Evolutionary conservation across 768 basidiomycete species (phyloP), one percentile per base, ranked within the genome.

Genomic region (Dictyophora rubrovolvata): DNA sequence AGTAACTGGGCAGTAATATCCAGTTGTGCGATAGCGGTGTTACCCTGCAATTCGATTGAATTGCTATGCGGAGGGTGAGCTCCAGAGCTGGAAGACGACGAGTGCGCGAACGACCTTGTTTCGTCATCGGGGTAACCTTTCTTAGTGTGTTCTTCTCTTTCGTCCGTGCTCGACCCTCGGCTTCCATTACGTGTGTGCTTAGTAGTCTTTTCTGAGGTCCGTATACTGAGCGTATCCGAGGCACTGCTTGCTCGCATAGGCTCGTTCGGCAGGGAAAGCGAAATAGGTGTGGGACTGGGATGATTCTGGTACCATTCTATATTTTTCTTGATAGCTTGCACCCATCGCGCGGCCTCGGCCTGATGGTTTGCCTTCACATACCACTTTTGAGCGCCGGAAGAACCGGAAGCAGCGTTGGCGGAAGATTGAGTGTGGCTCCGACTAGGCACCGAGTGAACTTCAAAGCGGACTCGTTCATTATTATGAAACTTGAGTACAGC

Each of bases 331-430:
- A 97, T 79, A 0, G 86, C 87, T 59, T 86, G 82, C 1, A 83
- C 82, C 94, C 94, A 97, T 11, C 93, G 79, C 4, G 86, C 78
- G 5, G 90, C 90, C 70, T 97, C 94, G 5, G 89, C 89, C 0
- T 87, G 90, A 65, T 96, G 92, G 62, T 84, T 88, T 0, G 87
- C 87, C 59, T 85, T 86, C 70, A 93, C 76, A 68, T 86, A 86
- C 89, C 89, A 90, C 69, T 84, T 89, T 65, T 87, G 84, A 0
- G 73, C 71, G 5, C 73, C 72, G 28, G 28, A 28, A 16, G 74
- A 63, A 18, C 20, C 51, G 36, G 54, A 48, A 21, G 53, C 46
- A 22, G 73, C 68, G 5, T 78, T 76, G 16, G 77, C 73, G 3
- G 76, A 71, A 0, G 82, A 20, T 28, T 22, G 55, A 42, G 82